Evolutionary conservation across 139 green algal species (phyloP).

Genomic region (Raphidocelis subcapitata): DNA sequence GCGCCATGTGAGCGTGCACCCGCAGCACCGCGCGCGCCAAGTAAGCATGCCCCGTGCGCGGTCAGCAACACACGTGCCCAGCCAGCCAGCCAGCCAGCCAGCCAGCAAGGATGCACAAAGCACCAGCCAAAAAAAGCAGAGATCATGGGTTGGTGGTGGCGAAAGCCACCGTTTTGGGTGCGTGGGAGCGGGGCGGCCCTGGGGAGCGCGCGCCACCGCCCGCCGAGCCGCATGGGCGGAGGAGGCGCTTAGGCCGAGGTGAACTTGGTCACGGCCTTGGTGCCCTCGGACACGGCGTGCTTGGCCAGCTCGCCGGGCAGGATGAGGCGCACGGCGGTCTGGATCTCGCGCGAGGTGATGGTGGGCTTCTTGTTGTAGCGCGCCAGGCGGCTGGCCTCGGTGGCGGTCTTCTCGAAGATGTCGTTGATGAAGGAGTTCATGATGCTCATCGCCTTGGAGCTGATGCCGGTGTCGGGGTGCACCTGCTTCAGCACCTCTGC

Average conservation of each 20-base stretch:
- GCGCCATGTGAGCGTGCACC: too few species aligned
- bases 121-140: too few species aligned
- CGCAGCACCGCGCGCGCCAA: too few species aligned
- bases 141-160: too few species aligned
- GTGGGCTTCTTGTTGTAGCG: constrained; percentile 92
- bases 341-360: constrained; percentile 86
- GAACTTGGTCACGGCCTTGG: constrained; percentile 94
- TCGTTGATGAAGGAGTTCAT: constrained; percentile 95
- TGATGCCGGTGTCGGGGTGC: constrained; percentile 93
- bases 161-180: too few species aligned
- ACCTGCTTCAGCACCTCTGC: constrained; percentile 91
- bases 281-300: constrained; percentile 83
- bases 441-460: constrained; percentile 93
- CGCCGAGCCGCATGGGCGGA: too few species aligned
- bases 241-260: constrained; percentile 63
- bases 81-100: too few species aligned
- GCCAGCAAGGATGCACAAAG: too few species aligned
- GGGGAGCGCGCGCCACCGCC: too few species aligned
- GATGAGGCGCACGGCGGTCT: constrained; percentile 87
- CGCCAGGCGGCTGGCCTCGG: constrained; percentile 66
- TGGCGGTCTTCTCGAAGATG: constrained; percentile 88
- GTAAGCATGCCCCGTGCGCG: too few species aligned
- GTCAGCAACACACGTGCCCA: too few species aligned
- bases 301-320: constrained; percentile 91
- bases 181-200: too few species aligned